phyloP scores from a whole-genome alignment of 495 filamentous ascomycete species.

The Patellaria atrata region DNA sequence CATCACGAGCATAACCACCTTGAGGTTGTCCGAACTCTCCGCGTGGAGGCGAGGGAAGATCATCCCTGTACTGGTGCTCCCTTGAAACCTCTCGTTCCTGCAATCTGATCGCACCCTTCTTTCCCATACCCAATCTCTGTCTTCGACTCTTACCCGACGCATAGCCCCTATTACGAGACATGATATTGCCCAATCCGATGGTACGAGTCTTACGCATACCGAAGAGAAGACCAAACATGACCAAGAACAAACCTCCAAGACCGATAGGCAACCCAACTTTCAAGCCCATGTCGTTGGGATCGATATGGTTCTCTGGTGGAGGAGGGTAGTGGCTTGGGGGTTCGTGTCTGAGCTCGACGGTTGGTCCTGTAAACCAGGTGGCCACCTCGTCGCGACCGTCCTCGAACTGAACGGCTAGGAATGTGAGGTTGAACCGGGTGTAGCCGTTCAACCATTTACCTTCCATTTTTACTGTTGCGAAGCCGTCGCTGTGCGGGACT shows the following conservation, averaged over 20 bases:
- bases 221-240: slow-evolving; percentile 18
- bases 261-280: slow-evolving; percentile 19
- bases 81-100: slow-evolving; percentile 7
- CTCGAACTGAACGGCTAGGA: slow-evolving; percentile 10
- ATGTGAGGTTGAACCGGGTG: slow-evolving; percentile 17
- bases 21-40: too few species aligned
- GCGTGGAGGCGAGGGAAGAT: neutral
- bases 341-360: slow-evolving; percentile 11
- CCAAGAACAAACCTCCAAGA: slow-evolving; percentile 14
- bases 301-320: slow-evolving; percentile 4
- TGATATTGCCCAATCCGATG: slow-evolving; percentile 21
- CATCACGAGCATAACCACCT: slow-evolving; percentile 5
- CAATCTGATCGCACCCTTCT: slow-evolving; percentile 20
- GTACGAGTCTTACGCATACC: slow-evolving; percentile 21
- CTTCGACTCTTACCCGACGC: slow-evolving; percentile 15
- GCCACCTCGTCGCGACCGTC: slow-evolving; percentile 3
- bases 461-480: neutral
- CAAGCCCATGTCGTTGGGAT: slow-evolving; percentile 16
- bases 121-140: slow-evolving; percentile 19
- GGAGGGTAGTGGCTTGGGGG: slow-evolving; percentile 15
- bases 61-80: slow-evolving; percentile 1
- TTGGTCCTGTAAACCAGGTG: slow-evolving; percentile 11
- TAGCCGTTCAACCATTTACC: slow-evolving; percentile 2
- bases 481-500: neutral
- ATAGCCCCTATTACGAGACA: slow-evolving; percentile 17